phyloP scores from a whole-genome alignment of 2,329 filamentous ascomycete genomes.

The Ambrosiella beaveri region DNA sequence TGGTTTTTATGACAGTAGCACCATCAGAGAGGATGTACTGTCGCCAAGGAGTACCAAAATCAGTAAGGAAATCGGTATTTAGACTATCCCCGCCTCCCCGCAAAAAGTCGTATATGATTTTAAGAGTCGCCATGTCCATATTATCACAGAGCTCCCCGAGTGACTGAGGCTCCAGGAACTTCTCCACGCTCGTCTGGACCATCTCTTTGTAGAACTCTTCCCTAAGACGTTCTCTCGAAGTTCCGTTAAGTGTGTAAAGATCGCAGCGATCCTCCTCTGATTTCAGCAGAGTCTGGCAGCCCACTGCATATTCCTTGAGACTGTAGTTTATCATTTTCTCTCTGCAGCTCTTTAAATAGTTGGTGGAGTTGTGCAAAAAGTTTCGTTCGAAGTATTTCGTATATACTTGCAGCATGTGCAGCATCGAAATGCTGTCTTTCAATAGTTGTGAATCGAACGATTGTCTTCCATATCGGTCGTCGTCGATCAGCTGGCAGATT shows the following conservation, averaged over 20 bases:
- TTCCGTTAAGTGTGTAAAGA: slow-evolving; percentile 62
- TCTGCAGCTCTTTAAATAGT: slow-evolving; percentile 54
- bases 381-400: slow-evolving; percentile 59
- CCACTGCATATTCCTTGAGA: slow-evolving; percentile 59
- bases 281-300: slow-evolving; percentile 50
- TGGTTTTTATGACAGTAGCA: slow-evolving; percentile 61
- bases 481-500: slow-evolving; percentile 58
- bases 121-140: slow-evolving; percentile 51
- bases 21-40: slow-evolving; percentile 65
- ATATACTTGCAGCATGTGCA: slow-evolving; percentile 75
- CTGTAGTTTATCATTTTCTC: slow-evolving; percentile 43
- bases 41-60: slow-evolving; percentile 56
- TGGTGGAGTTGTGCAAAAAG: slow-evolving; percentile 49
- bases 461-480: slow-evolving; percentile 44
- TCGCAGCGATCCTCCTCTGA: slow-evolving; percentile 63
- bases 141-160: slow-evolving; percentile 57
- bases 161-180: slow-evolving; percentile 47
- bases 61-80: slow-evolving; percentile 50
- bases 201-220: slow-evolving; percentile 55
- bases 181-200: slow-evolving; percentile 48
- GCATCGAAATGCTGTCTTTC: slow-evolving; percentile 59
- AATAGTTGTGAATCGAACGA: slow-evolving; percentile 49
- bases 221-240: slow-evolving; percentile 63
- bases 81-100: slow-evolving; percentile 19
- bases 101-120: slow-evolving; percentile 62